phyloP scores from a whole-genome alignment of 208 protist genomes.

The Leishmania braziliensis region DNA sequence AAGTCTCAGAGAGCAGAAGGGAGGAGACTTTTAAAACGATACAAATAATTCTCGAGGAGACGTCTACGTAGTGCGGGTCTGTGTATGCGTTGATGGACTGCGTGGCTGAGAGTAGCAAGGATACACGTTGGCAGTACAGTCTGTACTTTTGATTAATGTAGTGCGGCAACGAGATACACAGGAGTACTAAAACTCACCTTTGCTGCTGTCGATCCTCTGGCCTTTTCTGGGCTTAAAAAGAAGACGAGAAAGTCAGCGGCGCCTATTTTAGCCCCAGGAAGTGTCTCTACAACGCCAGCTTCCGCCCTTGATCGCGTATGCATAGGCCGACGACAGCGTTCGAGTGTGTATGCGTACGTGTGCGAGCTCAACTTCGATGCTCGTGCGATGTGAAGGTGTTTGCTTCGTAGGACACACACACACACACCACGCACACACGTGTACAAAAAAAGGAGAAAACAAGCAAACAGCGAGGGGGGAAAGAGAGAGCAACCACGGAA shows the following conservation, averaged over 20 bases:
- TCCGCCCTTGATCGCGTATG: background rate
- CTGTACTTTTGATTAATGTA: background rate
- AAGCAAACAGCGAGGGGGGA: background rate
- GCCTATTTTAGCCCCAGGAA: background rate
- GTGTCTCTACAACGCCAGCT: background rate
- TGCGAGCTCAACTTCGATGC: background rate
- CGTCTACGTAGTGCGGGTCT: background rate
- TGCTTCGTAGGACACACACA: background rate
- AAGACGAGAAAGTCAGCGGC: background rate
- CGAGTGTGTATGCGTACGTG: background rate
- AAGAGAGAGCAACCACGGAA: background rate
- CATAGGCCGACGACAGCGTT: background rate
- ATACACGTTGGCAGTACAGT: background rate
- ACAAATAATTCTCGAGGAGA: background rate
- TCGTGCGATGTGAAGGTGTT: background rate
- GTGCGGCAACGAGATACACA: background rate
- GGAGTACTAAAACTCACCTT: background rate
- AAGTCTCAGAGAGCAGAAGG: background rate
- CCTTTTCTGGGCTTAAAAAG: background rate
- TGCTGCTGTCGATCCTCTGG: background rate
- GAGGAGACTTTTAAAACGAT: constrained; percentile 1
- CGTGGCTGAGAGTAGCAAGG: background rate
- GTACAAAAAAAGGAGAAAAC: background rate
- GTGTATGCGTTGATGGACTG: background rate
- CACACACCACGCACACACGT: background rate